A percentile compares a stretch with the other conserved stretches of the same genome.
phyloP scores from a whole-genome alignment of 371 early-diverging fungal species.

The Dichotomocladium elegans region DNA sequence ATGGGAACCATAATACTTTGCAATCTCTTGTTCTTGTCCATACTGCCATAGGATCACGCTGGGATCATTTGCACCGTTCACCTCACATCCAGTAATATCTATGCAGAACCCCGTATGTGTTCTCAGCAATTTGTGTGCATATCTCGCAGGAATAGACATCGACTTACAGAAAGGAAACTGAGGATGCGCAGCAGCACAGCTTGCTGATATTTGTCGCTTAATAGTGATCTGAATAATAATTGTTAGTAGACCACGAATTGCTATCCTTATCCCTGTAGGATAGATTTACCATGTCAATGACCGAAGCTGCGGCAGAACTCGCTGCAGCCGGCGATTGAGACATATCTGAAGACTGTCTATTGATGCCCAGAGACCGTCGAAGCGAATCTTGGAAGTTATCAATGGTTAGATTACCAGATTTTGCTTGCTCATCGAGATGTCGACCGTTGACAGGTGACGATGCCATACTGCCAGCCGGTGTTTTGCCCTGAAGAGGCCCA shows the following conservation, averaged over 20 bases:
- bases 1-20: slow-evolving; percentile 52
- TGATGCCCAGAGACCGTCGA: slow-evolving; percentile 30
- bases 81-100: slow-evolving; percentile 58
- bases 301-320: slow-evolving; percentile 10
- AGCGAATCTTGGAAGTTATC: slow-evolving; percentile 44
- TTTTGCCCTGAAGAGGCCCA: slow-evolving; percentile 10
- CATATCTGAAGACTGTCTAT: slow-evolving; percentile 14
- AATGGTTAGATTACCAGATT: slow-evolving; percentile 22
- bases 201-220: slow-evolving; percentile 33
- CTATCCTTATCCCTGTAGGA: background rate
- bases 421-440: slow-evolving; percentile 16
- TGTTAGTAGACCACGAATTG: background rate
- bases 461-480: slow-evolving; percentile 4
- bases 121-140: too few relatives aligned
- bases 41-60: slow-evolving; percentile 60
- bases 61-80: slow-evolving; percentile 29
- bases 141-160: too few relatives aligned
- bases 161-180: slow-evolving; percentile 55
- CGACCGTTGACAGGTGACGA: slow-evolving; percentile 28
- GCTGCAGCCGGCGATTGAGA: slow-evolving; percentile 15
- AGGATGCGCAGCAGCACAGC: slow-evolving; percentile 55
- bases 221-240: slow-evolving; percentile 22
- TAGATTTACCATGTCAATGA: slow-evolving; percentile 15
- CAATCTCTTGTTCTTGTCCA: slow-evolving; percentile 56
- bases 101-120: too few relatives aligned